Evolutionary conservation across 2,329 filamentous ascomycete genomes (phyloP).

Genomic region (Blastomyces percursus): DNA sequence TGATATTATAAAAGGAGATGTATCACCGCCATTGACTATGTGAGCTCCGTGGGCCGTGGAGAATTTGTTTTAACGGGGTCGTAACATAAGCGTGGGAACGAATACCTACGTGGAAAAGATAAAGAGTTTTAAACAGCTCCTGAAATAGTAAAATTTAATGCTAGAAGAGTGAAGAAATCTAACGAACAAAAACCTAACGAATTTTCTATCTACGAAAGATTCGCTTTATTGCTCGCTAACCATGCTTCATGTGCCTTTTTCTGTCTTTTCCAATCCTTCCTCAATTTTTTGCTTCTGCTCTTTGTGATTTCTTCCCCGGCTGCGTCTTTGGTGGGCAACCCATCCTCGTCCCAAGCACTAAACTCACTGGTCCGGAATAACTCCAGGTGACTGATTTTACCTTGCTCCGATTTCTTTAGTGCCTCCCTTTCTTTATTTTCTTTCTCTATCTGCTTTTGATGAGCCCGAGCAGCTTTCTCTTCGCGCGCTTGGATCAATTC

Average conservation of each 20-base stretch:
- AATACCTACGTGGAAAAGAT: no score
- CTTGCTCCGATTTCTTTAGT: constrained; percentile 43
- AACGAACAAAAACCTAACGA: not conserved
- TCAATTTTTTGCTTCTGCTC: constrained; percentile 66
- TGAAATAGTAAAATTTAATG: not conserved
- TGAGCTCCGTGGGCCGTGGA: no score
- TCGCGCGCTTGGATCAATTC: constrained; percentile 44
- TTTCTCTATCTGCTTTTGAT: constrained; percentile 45
- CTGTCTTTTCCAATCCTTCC: constrained; percentile 83
- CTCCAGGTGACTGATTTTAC: constrained; percentile 45
- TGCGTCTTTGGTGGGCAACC: constrained; percentile 64
- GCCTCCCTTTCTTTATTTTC: constrained; percentile 48
- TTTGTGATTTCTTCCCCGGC: constrained; percentile 74
- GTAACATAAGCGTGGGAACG: no score
- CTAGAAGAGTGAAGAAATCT: not conserved
- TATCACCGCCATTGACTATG: no score
- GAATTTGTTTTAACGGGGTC: no score
- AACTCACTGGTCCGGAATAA: constrained; percentile 54
- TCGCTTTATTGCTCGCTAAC: constrained; percentile 16
- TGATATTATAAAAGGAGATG: no score
- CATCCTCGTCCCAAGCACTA: constrained; percentile 70
- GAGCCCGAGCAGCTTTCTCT: constrained; percentile 36
- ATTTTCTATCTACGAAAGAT: not conserved
- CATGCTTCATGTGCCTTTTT: constrained; percentile 71
- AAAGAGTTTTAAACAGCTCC: not conserved